Evolutionary conservation across 345 rosid genomes (phyloP), one percentile per base, ranked within the genome.

Genomic region (Noccaea bulbosa): DNA sequence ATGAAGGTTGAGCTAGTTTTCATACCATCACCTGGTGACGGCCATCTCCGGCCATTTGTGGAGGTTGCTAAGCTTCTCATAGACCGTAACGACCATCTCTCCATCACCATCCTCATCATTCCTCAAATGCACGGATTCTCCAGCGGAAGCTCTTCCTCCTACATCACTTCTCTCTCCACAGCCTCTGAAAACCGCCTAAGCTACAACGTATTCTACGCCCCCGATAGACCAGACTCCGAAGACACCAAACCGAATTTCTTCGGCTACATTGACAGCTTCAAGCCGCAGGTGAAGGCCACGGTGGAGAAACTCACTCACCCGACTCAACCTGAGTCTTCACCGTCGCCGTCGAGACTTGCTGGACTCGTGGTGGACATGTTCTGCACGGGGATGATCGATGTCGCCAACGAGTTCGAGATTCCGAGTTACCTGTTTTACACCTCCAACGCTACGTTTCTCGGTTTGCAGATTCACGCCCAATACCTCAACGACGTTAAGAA

Each of bases 311-410:
- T 76, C 6, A 17, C 47, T 7, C 7, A 4, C 11, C 32, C 68
- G 9, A 9, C 53, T 14, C 35, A 47, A 49, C 1, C 40, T 41
- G 77, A 68, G 41, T 61, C 22, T 20, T 20, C 30, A 27, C 4
- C 81, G 1, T 63, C 85, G 58, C 62, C 78, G 14, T 61, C 81
- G 6, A 38, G 11, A 22, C 74, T 88, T 1, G 88, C 82, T 7
- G 87, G 87, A 27, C 39, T 88, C 55, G 80, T 86, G 34, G 52
- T 84, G 11, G 93, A 82, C 73, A 71, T 88, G 86, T 82, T 84
- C 47, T 84, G 84, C 69, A 79, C 72, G 0, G 5, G 62, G 3
- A 77, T 85, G 81, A 81, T 85, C 1, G 89, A 88, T 8, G 75
- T 82, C 2, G 91, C 88, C 0, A 63, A 75, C 38, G 86, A 86